Percentiles rank a stretch among this genome's conserved stretches.
Conservation (phyloP, 2,329 filamentous ascomycete species). For the Fusarium sp. region DNA sequence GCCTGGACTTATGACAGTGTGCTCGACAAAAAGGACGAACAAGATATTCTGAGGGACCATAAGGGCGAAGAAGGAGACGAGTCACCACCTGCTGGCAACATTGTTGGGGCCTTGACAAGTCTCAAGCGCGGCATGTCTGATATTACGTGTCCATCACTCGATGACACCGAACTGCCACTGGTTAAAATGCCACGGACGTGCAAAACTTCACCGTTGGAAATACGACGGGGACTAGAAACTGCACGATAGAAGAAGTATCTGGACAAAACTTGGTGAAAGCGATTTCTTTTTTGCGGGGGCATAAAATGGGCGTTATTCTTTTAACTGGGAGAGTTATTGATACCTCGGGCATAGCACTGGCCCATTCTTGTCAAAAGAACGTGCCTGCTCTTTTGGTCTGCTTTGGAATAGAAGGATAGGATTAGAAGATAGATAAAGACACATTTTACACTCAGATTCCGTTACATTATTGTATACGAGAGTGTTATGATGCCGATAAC, state of each 20-base stretch:
- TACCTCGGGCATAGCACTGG: slow-evolving; percentile 35
- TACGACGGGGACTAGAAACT: slow-evolving; percentile 47
- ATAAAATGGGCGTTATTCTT: slow-evolving; percentile 33
- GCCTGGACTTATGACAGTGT: slow-evolving; percentile 64
- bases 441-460: neutral
- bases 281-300: slow-evolving; percentile 16
- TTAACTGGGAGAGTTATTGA: slow-evolving; percentile 23
- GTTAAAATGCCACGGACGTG: slow-evolving; percentile 56
- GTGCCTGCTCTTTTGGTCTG: slow-evolving; percentile 9
- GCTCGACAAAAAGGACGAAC: slow-evolving; percentile 57
- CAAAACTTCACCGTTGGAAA: slow-evolving; percentile 54
- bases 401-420: slow-evolving; percentile 31
- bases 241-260: slow-evolving; percentile 25
- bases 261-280: slow-evolving; percentile 23
- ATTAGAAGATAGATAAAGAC: slow-evolving; percentile 13
- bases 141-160: slow-evolving; percentile 58
- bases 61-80: slow-evolving; percentile 34
- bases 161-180: slow-evolving; percentile 49
- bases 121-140: slow-evolving; percentile 65
- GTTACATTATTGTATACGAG: neutral
- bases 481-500: neutral
- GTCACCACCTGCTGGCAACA: slow-evolving; percentile 38
- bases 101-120: slow-evolving; percentile 46
- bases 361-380: slow-evolving; percentile 20
- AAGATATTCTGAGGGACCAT: slow-evolving; percentile 49